Conservation (phyloP, 192 early-diverging fungal genomes). For the Coemansia sp. region DNA sequence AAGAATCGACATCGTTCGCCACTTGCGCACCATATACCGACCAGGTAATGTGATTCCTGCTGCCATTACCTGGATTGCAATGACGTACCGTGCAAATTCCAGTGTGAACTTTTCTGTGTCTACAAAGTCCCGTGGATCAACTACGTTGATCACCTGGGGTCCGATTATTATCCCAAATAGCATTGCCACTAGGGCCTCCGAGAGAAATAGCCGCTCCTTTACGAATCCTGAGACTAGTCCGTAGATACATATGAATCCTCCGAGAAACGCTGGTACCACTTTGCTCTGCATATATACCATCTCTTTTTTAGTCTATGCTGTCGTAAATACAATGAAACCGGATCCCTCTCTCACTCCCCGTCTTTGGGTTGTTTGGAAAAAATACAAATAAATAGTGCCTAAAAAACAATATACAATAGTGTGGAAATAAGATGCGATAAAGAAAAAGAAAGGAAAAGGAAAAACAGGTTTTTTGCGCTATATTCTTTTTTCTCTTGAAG, state of each 20-base stretch:
- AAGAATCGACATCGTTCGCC: constrained; percentile 70
- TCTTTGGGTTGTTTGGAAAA: not conserved
- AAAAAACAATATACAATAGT: not conserved
- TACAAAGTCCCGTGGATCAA: constrained; percentile 61
- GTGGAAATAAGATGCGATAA: no score
- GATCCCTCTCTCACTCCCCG: no score
- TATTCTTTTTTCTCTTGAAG: not conserved
- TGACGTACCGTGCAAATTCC: constrained; percentile 77
- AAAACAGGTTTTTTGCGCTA: not conserved
- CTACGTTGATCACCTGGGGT: constrained; percentile 67
- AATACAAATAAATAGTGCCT: constrained; percentile 3
- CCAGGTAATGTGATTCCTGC: constrained; percentile 82
- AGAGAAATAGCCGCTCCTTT: constrained; percentile 72
- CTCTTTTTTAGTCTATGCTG: not conserved
- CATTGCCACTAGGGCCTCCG: constrained; percentile 78
- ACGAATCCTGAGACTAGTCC: constrained; percentile 69
- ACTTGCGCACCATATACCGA: constrained; percentile 73
- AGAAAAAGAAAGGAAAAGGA: no score
- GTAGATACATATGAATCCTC: constrained; percentile 75
- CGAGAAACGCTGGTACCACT: constrained; percentile 62
- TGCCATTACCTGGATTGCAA: constrained; percentile 81
- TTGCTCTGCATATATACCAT: constrained; percentile 36
- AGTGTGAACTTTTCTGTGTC: constrained; percentile 63
- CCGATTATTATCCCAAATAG: constrained; percentile 86
- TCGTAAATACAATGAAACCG: no score